Conservation (phyloP, 2,329 filamentous ascomycete genomes). For the Scedosporium dehoogii region DNA sequence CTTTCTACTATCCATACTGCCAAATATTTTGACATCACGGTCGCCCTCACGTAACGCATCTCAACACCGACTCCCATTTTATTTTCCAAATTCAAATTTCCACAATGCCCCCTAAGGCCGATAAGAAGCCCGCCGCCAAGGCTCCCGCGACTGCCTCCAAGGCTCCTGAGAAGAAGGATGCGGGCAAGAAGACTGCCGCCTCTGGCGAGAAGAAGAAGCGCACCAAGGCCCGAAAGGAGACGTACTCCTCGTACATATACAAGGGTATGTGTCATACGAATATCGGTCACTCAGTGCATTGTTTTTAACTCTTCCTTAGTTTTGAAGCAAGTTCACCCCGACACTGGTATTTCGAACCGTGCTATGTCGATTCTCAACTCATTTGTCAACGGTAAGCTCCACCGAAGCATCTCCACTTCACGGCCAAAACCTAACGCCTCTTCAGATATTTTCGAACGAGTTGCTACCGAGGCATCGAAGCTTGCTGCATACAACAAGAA, state of each 20-base stretch:
- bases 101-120: conserved; percentile 96
- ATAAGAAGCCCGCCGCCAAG: conserved; percentile 99
- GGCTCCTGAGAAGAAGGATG: conserved; percentile 93
- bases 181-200: conserved; percentile 97
- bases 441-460: conserved; percentile 98
- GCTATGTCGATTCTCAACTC: conserved; percentile 99
- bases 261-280: conserved; percentile 56
- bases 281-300: neutral
- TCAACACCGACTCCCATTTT: conserved; percentile 9
- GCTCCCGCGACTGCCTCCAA: conserved; percentile 66
- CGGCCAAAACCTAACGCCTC: conserved; percentile 10
- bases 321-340: conserved; percentile 99
- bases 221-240: conserved; percentile 99
- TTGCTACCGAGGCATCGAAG: conserved; percentile 97
- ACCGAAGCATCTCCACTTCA: neutral
- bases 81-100: conserved; percentile 19
- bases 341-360: conserved; percentile 99
- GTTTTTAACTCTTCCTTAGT: conserved; percentile 46
- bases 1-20: conserved; percentile 12
- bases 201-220: conserved; percentile 99
- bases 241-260: conserved; percentile 99
- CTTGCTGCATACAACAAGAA: conserved; percentile 99
- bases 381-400: conserved; percentile 86
- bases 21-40: conserved; percentile 13
- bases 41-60: conserved; percentile 7